These are phyloP conservation scores for Hericium erinaceus DNA, from an alignment of 768 basidiomycete genomes.

Conservation along the genomic window DNA sequence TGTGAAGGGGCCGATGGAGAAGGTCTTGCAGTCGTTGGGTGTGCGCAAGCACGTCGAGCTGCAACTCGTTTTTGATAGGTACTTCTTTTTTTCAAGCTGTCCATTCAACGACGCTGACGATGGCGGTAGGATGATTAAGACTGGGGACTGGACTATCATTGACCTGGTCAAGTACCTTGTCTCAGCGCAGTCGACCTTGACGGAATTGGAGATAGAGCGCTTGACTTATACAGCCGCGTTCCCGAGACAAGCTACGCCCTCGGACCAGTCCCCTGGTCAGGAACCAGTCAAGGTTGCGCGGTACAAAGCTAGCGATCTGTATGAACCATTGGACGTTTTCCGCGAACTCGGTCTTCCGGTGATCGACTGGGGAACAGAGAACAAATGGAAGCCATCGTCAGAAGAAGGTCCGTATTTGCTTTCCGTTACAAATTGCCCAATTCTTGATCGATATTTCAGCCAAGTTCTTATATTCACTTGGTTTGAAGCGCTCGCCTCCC, in stretches of 20 bases:
- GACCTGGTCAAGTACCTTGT: conserved; percentile 86
- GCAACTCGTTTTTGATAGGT: conserved; percentile 89
- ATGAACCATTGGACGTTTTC: conserved; percentile 72
- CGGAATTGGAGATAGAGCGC: conserved; percentile 45
- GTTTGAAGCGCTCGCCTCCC: conserved; percentile 60
- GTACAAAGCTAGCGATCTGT: conserved; percentile 64
- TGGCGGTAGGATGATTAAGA: conserved; percentile 68
- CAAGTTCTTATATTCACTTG: conserved; percentile 68
- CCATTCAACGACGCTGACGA: background rate
- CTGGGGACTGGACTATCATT: conserved; percentile 81
- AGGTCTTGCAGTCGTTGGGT: conserved; percentile 61
- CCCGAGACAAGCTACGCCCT: conserved; percentile 38
- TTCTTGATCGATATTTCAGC: conserved; percentile 33
- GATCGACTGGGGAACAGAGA: conserved; percentile 75
- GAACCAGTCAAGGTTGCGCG: conserved; percentile 29
- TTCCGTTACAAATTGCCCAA: background rate
- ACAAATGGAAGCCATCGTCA: conserved; percentile 72
- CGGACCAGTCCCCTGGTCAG: conserved; percentile 30
- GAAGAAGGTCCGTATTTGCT: conserved; percentile 62
- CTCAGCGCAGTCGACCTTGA: conserved; percentile 58
- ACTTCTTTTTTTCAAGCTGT: background rate
- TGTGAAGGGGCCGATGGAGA: conserved; percentile 67
- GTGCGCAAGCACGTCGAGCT: conserved; percentile 89
- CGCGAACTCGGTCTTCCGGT: conserved; percentile 70
- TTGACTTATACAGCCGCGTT: conserved; percentile 68